Evolutionary conservation across 768 basidiomycete genomes (phyloP).

Genomic region (Wakefieldia striispora): DNA sequence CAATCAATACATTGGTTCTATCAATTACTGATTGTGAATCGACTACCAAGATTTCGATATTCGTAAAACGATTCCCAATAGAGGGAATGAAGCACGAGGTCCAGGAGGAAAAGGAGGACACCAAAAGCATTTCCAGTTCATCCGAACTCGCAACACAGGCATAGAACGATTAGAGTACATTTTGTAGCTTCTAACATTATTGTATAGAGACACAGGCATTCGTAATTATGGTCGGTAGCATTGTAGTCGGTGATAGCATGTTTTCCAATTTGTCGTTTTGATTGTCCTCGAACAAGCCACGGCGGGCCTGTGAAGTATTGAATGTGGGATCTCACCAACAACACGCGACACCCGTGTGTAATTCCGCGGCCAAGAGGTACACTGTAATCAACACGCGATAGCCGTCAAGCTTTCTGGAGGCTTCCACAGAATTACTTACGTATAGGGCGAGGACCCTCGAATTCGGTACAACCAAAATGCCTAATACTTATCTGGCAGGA

Average conservation of each 20-base stretch:
- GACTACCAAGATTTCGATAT: constrained; percentile 25
- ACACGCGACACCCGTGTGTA: constrained; percentile 12
- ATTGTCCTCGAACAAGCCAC: background rate
- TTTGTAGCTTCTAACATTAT: constrained; percentile 14
- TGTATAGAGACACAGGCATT: constrained; percentile 11
- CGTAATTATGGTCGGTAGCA: background rate
- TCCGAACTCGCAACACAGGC: constrained; percentile 10
- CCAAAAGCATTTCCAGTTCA: constrained; percentile 4
- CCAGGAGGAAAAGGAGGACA: constrained; percentile 20
- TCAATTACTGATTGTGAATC: constrained; percentile 8
- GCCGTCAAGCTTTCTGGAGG: constrained; percentile 13
- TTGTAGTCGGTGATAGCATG: constrained; percentile 1
- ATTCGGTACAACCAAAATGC: constrained; percentile 5
- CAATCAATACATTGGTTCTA: background rate
- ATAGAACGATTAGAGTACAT: constrained; percentile 11
- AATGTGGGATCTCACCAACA: constrained; percentile 9
- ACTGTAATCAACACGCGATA: constrained; percentile 13
- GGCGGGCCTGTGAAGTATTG: background rate
- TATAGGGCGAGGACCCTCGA: background rate
- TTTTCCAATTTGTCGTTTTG: background rate
- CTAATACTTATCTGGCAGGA: constrained; percentile 6
- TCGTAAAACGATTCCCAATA: constrained; percentile 28
- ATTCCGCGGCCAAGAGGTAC: constrained; percentile 21
- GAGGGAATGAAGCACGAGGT: constrained; percentile 14
- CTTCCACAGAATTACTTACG: constrained; percentile 14